Conservation (phyloP, 495 filamentous ascomycete genomes). For the Penicillium macrosclerotiorum region DNA sequence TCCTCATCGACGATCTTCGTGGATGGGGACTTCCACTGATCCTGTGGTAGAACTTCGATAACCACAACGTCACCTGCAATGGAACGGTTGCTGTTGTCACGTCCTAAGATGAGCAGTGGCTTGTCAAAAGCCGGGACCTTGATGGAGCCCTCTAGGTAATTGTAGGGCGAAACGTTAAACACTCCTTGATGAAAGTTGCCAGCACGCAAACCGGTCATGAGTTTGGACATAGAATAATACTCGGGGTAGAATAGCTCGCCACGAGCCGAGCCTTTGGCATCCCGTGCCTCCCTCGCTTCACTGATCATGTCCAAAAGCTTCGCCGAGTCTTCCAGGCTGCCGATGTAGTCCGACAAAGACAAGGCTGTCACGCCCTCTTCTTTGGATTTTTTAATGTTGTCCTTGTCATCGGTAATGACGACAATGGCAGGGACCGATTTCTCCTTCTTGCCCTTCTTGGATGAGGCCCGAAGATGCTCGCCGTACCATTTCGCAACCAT, state of each 20-base stretch:
- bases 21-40: constrained; percentile 95
- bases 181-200: constrained; percentile 88
- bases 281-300: constrained; percentile 63
- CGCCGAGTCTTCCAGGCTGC: constrained; percentile 77
- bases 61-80: constrained; percentile 90
- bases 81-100: constrained; percentile 93
- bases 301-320: constrained; percentile 93
- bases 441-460: constrained; percentile 52
- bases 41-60: constrained; percentile 84
- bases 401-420: constrained; percentile 90
- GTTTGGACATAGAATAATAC: constrained; percentile 85
- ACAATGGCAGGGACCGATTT: constrained; percentile 73
- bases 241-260: constrained; percentile 77
- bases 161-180: constrained; percentile 96
- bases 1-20: constrained; percentile 96
- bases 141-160: constrained; percentile 91
- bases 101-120: constrained; percentile 80
- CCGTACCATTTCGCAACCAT: constrained; percentile 86
- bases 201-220: constrained; percentile 86
- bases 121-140: constrained; percentile 88
- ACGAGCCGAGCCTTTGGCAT: constrained; percentile 55
- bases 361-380: constrained; percentile 65
- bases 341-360: constrained; percentile 74
- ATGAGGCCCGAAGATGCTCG: constrained; percentile 66
- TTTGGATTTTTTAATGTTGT: constrained; percentile 80